A percentile compares a stretch with the other conserved stretches of the same genome.
phyloP scores from a whole-genome alignment of 1,284 basidiomycete species.

The Inonotus obliquus region DNA sequence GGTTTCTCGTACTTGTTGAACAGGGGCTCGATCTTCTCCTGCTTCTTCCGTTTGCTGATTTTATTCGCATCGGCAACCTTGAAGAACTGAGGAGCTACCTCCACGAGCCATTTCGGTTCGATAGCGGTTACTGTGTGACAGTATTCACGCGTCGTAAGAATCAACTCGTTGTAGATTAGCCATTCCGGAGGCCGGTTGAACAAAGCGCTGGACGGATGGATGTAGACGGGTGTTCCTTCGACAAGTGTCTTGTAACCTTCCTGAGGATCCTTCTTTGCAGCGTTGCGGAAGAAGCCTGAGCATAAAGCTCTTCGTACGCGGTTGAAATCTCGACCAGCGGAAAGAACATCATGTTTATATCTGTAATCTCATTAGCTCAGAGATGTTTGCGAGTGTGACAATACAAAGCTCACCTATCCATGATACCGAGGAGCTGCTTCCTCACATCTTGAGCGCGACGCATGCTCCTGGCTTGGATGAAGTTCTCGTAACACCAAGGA shows the following conservation, averaged over 20 bases:
- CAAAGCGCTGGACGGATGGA: slow-evolving; percentile 94
- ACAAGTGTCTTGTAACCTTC: slow-evolving; percentile 98
- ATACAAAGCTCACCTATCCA: slow-evolving; percentile 82
- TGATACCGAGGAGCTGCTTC: slow-evolving; percentile 96
- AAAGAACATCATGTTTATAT: slow-evolving; percentile 94
- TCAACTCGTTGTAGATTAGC: slow-evolving; percentile 74
- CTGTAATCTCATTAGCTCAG: slow-evolving; percentile 30
- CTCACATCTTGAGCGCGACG: slow-evolving; percentile 96
- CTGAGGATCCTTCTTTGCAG: slow-evolving; percentile 93
- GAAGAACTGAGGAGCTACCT: slow-evolving; percentile 98
- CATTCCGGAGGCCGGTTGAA: slow-evolving; percentile 91
- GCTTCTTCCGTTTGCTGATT: slow-evolving; percentile 94
- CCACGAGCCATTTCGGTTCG: slow-evolving; percentile 98
- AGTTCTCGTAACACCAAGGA: slow-evolving; percentile 98
- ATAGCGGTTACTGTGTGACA: slow-evolving; percentile 96
- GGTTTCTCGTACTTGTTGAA: slow-evolving; percentile 88
- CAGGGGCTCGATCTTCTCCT: slow-evolving; percentile 95
- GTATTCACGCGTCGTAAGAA: slow-evolving; percentile 82
- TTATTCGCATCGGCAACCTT: slow-evolving; percentile 93
- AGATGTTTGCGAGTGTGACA: background rate
- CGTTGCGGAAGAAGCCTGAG: slow-evolving; percentile 94
- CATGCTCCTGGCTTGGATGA: slow-evolving; percentile 96
- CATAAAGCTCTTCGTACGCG: slow-evolving; percentile 93
- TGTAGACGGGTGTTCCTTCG: slow-evolving; percentile 96
- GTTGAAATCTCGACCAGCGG: slow-evolving; percentile 90